These are phyloP conservation scores for Tillandsia leiboldiana DNA, from an alignment of 176 grass and related monocot species.

Conservation along the genomic window DNA sequence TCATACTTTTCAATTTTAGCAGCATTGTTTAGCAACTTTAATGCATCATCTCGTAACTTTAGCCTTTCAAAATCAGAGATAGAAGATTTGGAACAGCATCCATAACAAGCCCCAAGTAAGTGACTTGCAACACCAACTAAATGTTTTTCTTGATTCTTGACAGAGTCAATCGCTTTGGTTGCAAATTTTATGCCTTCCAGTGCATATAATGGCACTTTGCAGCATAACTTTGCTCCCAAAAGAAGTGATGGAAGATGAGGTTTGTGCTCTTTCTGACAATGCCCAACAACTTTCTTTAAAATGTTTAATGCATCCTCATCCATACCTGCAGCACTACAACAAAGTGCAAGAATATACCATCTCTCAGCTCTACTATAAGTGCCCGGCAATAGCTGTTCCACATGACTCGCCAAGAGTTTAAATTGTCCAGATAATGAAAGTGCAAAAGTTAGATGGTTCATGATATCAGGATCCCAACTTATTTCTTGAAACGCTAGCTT, in stretches of 20 bases:
- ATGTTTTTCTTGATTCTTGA: constrained; percentile 48
- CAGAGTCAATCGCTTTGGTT: constrained; percentile 52
- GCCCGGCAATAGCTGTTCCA: constrained; percentile 82
- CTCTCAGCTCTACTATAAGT: constrained; percentile 71
- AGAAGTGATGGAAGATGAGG: constrained; percentile 81
- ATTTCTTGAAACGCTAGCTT: constrained; percentile 67
- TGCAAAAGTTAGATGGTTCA: constrained; percentile 78
- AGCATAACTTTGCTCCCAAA: constrained; percentile 87
- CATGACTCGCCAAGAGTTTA: constrained; percentile 62
- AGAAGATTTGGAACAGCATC: constrained; percentile 60
- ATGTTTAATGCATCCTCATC: constrained; percentile 85
- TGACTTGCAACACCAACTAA: constrained; percentile 54
- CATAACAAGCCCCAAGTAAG: constrained; percentile 79
- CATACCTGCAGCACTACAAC: constrained; percentile 62
- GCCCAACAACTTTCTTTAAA: constrained; percentile 50
- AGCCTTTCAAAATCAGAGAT: constrained; percentile 52
- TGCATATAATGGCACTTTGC: constrained; percentile 56
- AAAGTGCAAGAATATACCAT: constrained; percentile 93
- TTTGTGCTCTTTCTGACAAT: constrained; percentile 66
- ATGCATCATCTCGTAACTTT: constrained; percentile 51
- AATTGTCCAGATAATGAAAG: constrained; percentile 73
- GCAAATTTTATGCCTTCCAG: constrained; percentile 78
- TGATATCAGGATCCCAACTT: constrained; percentile 75
- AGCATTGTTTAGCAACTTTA: constrained; percentile 51
- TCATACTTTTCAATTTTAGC: constrained; percentile 38